Conservation (phyloP, 106 monocot genomes). For the Chionographis japonica region DNA sequence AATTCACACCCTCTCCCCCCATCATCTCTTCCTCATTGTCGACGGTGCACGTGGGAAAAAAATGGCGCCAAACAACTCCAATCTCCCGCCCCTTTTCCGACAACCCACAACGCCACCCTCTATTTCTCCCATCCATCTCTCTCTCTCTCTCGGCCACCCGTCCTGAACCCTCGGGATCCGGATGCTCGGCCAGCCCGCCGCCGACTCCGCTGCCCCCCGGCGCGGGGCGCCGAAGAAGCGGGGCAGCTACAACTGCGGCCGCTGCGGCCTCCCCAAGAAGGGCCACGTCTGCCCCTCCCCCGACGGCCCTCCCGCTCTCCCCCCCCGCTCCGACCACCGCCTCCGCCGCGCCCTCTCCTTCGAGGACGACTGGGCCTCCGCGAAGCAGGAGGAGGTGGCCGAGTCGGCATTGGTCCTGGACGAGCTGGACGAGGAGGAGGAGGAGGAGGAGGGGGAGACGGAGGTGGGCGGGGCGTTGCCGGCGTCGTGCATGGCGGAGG, state of each 20-base stretch:
- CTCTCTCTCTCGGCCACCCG: not conserved
- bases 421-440: constrained; percentile 1
- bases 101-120: not conserved
- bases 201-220: constrained; percentile 15
- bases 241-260: constrained; percentile 98
- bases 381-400: constrained; percentile 2
- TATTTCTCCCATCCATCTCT: not conserved
- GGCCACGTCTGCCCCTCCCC: constrained; percentile 67
- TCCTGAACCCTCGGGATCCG: constrained; percentile 3
- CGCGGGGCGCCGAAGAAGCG: constrained; percentile 44
- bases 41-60: not conserved
- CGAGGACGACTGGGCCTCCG: constrained; percentile 17
- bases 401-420: not conserved
- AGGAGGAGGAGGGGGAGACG: constrained; percentile 16
- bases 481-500: constrained; percentile 37
- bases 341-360: constrained; percentile 62
- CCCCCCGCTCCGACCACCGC: constrained; percentile 42
- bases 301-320: not conserved
- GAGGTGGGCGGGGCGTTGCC: constrained; percentile 35
- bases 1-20: no score
- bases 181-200: constrained; percentile 15
- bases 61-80: constrained; percentile 26
- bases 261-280: constrained; percentile 92
- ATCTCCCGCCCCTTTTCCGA: constrained; percentile 24
- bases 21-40: no score